phyloP scores from a whole-genome alignment of 371 early-diverging fungal genomes.

The Syncephalastrum racemosum region DNA sequence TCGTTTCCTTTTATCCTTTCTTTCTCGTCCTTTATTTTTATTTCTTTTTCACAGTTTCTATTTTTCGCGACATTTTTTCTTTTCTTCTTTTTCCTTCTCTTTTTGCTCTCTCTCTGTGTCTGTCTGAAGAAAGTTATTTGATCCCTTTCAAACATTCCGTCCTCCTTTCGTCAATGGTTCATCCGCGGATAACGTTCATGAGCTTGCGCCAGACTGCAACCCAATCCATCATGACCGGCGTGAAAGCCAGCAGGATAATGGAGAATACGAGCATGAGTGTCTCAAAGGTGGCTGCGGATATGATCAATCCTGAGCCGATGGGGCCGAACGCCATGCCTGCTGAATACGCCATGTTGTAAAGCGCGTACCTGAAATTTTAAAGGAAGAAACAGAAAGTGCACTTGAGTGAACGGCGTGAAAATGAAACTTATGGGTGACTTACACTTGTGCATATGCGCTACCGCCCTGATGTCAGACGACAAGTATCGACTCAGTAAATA shows the following conservation, averaged over 20 bases:
- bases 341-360: conserved; percentile 59
- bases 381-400: no score
- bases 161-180: background rate
- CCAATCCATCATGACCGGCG: conserved; percentile 48
- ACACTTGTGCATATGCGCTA: conserved; percentile 53
- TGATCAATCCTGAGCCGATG: conserved; percentile 51
- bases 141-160: no score
- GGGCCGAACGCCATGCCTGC: conserved; percentile 63
- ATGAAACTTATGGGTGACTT: background rate
- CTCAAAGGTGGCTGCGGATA: conserved; percentile 34
- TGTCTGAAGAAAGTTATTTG: conserved; percentile 1
- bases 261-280: conserved; percentile 40
- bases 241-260: conserved; percentile 27
- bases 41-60: conserved; percentile 9
- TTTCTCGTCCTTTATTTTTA: conserved; percentile 5
- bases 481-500: conserved; percentile 12
- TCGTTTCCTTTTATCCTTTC: conserved; percentile 4
- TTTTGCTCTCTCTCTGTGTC: conserved; percentile 9
- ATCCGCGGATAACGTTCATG: no score
- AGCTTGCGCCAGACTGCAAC: conserved; percentile 10
- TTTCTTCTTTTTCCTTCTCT: conserved; percentile 5
- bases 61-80: conserved; percentile 5
- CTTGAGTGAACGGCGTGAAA: background rate
- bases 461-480: conserved; percentile 34
- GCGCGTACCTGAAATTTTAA: conserved; percentile 38